These are phyloP conservation scores for Yamadazyma blattariae DNA, from an alignment of 1,139 yeast species.

Conservation along the genomic window DNA sequence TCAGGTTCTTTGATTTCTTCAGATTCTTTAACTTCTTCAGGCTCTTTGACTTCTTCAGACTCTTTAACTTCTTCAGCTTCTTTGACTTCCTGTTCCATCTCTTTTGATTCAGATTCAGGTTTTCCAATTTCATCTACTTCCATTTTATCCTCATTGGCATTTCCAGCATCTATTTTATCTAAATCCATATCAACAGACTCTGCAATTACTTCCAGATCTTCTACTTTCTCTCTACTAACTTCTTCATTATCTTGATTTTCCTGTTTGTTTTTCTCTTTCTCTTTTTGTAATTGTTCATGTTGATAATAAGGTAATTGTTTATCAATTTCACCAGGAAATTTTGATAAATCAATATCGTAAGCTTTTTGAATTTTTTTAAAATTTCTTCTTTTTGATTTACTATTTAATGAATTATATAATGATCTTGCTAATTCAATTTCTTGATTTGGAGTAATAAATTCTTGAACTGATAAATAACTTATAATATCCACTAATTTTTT, in stretches of 20 bases:
- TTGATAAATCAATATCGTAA: constrained; percentile 15
- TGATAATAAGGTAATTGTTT: constrained; percentile 32
- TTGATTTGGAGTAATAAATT: constrained; percentile 46
- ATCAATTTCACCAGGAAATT: constrained; percentile 39
- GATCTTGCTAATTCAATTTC: constrained; percentile 49
- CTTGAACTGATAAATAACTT: constrained; percentile 44
- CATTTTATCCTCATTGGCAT: not conserved
- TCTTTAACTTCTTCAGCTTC: constrained; percentile 3
- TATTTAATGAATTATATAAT: constrained; percentile 19
- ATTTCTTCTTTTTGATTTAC: constrained; percentile 39
- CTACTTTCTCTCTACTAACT: not conserved
- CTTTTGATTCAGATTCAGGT: too few relatives aligned
- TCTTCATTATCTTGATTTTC: constrained; percentile 1
- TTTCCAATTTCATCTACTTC: not conserved
- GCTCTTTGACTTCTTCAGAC: constrained; percentile 8
- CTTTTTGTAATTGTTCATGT: constrained; percentile 15
- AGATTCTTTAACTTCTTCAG: not conserved
- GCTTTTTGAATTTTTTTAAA: constrained; percentile 14
- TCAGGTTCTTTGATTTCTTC: not conserved
- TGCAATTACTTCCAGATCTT: not conserved
- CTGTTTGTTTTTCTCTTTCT: not conserved
- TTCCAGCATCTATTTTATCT: not conserved
- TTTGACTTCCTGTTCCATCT: not conserved
- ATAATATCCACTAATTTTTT: constrained; percentile 56
- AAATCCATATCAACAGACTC: not conserved